Conservation (phyloP, 192 early-diverging fungal genomes). For the Coemansia sp. region DNA sequence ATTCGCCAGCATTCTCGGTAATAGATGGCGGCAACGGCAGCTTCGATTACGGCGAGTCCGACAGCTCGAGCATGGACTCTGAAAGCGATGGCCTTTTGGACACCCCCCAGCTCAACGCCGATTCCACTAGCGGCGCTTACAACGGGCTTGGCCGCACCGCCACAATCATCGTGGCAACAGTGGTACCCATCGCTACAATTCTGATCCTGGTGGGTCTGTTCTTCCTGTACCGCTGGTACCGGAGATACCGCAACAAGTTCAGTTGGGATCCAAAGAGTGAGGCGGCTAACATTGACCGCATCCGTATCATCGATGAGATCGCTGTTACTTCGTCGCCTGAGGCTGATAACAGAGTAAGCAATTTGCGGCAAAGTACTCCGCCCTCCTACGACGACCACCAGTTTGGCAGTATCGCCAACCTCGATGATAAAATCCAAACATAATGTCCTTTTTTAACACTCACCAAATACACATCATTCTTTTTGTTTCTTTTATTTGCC, state of each 20-base stretch:
- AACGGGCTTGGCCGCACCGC: constrained; percentile 33
- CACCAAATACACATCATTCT: too few species aligned
- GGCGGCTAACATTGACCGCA: constrained; percentile 30
- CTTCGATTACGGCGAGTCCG: background rate
- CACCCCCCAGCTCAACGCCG: background rate
- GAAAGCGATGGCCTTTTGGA: background rate
- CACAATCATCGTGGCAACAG: constrained; percentile 26
- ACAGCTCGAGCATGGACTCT: background rate
- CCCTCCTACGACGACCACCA: constrained; percentile 25
- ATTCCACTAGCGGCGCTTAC: background rate
- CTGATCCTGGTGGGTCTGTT: constrained; percentile 32
- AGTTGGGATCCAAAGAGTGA: constrained; percentile 52
- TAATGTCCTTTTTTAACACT: background rate
- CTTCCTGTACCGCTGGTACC: constrained; percentile 47
- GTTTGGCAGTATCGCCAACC: constrained; percentile 6
- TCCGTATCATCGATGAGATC: constrained; percentile 35
- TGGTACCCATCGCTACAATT: constrained; percentile 34
- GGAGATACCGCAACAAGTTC: constrained; percentile 21
- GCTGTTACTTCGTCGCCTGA: constrained; percentile 1
- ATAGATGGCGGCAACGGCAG: background rate
- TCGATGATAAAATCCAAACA: background rate
- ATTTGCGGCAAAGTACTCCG: constrained; percentile 8
- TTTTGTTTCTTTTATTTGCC: too few species aligned
- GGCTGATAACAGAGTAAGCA: background rate
- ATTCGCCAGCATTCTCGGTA: constrained; percentile 7